Percentiles rank a stretch among this genome's conserved stretches.
Conservation (phyloP, 192 early-diverging fungal genomes). For the Coemansia sp. region DNA sequence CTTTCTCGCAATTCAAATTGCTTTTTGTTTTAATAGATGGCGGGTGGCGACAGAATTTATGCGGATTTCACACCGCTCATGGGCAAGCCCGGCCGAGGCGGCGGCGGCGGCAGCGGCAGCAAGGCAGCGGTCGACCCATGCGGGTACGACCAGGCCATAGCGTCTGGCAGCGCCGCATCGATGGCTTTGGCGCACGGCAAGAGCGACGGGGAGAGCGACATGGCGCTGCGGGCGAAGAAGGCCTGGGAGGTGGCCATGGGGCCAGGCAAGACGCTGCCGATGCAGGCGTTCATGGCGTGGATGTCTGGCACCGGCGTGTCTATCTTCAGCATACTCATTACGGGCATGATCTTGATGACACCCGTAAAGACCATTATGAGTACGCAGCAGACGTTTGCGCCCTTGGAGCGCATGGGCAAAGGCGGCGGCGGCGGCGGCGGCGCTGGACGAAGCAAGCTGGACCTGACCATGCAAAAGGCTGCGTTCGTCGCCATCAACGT, state of each 20-base stretch:
- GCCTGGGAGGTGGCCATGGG: constrained; percentile 93
- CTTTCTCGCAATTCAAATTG: neutral
- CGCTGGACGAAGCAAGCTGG: constrained; percentile 30
- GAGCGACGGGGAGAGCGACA: constrained; percentile 21
- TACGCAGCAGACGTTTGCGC: constrained; percentile 72
- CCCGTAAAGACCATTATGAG: constrained; percentile 73
- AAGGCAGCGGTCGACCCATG: constrained; percentile 19
- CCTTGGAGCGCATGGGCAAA: constrained; percentile 62
- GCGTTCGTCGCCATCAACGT: constrained; percentile 82
- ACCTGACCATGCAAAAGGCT: constrained; percentile 74
- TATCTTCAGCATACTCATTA: constrained; percentile 94
- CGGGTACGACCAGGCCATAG: constrained; percentile 25
- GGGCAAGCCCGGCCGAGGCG: constrained; percentile 13
- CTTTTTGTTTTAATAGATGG: neutral
- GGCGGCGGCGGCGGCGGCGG: too few species aligned
- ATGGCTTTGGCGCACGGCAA: constrained; percentile 1
- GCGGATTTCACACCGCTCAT: constrained; percentile 40
- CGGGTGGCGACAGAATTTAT: constrained; percentile 19
- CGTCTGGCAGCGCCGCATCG: constrained; percentile 13
- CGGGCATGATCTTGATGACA: constrained; percentile 92
- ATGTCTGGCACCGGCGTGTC: constrained; percentile 97
- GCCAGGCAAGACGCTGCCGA: constrained; percentile 89
- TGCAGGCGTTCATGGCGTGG: constrained; percentile 98
- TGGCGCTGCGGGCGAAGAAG: constrained; percentile 65
- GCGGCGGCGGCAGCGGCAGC: constrained; percentile 1